phyloP scores from a whole-genome alignment of 2,329 filamentous ascomycete species.

The Neocucurbitaria cava region DNA sequence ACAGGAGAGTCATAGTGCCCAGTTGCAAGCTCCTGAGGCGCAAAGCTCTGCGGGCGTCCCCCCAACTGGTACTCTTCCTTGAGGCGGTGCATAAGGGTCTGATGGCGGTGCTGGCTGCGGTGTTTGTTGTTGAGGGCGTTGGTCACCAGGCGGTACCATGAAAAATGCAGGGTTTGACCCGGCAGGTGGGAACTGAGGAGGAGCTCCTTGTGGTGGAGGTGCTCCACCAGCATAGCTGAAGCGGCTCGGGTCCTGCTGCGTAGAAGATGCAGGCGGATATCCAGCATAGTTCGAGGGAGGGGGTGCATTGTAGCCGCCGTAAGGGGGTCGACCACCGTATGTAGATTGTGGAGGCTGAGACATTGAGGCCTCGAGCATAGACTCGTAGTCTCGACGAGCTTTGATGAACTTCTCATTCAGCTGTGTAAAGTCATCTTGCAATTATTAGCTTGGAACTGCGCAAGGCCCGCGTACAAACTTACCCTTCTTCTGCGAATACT shows the following conservation, averaged over 20 bases:
- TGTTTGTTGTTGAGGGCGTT: conserved; percentile 39
- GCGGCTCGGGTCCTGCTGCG: conserved; percentile 41
- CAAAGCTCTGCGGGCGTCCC: conserved; percentile 47
- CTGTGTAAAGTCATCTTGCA: conserved; percentile 92
- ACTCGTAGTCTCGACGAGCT: conserved; percentile 93
- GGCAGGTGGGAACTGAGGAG: conserved; percentile 49
- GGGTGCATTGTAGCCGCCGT: conserved; percentile 43
- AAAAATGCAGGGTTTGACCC: conserved; percentile 48
- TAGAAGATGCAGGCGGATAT: conserved; percentile 44
- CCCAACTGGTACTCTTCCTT: conserved; percentile 42
- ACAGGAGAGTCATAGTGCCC: conserved; percentile 56
- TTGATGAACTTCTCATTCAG: conserved; percentile 99
- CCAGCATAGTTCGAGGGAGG: conserved; percentile 37
- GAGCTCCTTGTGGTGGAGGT: conserved; percentile 44
- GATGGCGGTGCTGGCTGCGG: conserved; percentile 37
- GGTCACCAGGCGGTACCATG: conserved; percentile 44
- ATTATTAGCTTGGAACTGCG: conserved; percentile 12
- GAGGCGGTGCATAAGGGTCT: conserved; percentile 50
- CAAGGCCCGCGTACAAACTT: conserved; percentile 21
- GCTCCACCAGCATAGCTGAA: conserved; percentile 37
- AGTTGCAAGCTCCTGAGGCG: conserved; percentile 57
- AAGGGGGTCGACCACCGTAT: conserved; percentile 70
- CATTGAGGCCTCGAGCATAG: conserved; percentile 95
- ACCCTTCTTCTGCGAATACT: conserved; percentile 99
- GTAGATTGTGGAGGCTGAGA: conserved; percentile 83